phyloP scores from a whole-genome alignment of 169 alveolate genomes.

The Babesia caballi region DNA sequence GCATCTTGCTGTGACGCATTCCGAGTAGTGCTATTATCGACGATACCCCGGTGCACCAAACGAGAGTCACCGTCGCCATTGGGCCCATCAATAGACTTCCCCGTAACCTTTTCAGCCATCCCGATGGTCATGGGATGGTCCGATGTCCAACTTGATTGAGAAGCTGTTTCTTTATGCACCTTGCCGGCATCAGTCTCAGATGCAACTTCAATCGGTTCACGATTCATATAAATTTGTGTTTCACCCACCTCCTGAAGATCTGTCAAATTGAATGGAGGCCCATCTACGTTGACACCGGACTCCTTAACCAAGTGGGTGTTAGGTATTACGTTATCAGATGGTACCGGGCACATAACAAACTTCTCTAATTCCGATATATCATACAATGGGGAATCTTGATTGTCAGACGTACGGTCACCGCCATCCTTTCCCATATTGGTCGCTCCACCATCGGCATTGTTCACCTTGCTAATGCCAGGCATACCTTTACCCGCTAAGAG shows the following conservation, averaged over 20 bases:
- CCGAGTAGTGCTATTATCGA: no score
- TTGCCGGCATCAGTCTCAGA: not conserved
- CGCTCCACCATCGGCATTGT: not conserved
- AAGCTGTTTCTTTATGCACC: not conserved
- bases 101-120: no score
- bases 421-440: not conserved
- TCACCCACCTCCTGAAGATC: not conserved
- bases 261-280: no score
- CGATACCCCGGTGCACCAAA: no score
- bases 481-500: not conserved
- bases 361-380: conserved; percentile 7
- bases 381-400: not conserved
- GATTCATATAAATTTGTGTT: not conserved
- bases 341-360: not conserved
- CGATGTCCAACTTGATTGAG: no score
- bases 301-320: not conserved
- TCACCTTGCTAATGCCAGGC: not conserved
- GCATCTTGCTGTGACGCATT: no score
- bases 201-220: not conserved
- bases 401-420: not conserved
- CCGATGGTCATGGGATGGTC: no score
- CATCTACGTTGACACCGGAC: not conserved
- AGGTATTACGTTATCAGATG: no score
- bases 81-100: no score
- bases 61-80: no score